These are phyloP conservation scores for Sporothrix luriei DNA, from an alignment of 2,329 filamentous ascomycete genomes.

Conservation along the genomic window DNA sequence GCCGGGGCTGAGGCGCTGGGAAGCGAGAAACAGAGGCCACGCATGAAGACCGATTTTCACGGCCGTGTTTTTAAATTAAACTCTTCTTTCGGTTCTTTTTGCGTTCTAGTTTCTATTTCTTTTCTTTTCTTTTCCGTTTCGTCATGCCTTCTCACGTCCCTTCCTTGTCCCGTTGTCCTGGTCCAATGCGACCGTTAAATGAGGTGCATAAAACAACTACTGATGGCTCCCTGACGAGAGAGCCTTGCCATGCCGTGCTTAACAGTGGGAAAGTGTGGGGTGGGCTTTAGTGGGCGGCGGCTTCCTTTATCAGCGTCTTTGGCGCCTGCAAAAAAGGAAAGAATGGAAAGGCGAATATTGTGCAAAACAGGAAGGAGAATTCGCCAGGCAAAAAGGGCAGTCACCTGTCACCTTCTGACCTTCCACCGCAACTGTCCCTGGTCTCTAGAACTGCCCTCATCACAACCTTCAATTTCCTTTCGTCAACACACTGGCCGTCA, in stretches of 20 bases:
- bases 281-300: background rate
- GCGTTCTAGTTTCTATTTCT: too few species aligned
- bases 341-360: background rate
- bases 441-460: background rate
- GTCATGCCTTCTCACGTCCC: background rate
- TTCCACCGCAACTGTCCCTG: background rate
- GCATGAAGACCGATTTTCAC: slow-evolving; percentile 17
- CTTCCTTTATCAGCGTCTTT: slow-evolving; percentile 18
- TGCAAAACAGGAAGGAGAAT: background rate
- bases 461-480: background rate
- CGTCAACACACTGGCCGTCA: slow-evolving; percentile 11
- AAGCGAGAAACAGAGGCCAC: background rate
- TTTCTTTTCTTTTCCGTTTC: background rate
- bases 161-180: background rate
- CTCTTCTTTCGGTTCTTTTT: background rate
- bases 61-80: background rate
- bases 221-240: too few species aligned
- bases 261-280: slow-evolving; percentile 18
- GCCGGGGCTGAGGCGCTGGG: slow-evolving; percentile 6
- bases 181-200: background rate
- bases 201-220: too few species aligned
- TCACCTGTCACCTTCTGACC: background rate
- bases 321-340: background rate
- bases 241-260: too few species aligned
- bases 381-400: background rate